Evolutionary conservation across 768 basidiomycete species (phyloP), one percentile per base, ranked within the genome.

Genomic region (Pulveroboletus sp.): DNA sequence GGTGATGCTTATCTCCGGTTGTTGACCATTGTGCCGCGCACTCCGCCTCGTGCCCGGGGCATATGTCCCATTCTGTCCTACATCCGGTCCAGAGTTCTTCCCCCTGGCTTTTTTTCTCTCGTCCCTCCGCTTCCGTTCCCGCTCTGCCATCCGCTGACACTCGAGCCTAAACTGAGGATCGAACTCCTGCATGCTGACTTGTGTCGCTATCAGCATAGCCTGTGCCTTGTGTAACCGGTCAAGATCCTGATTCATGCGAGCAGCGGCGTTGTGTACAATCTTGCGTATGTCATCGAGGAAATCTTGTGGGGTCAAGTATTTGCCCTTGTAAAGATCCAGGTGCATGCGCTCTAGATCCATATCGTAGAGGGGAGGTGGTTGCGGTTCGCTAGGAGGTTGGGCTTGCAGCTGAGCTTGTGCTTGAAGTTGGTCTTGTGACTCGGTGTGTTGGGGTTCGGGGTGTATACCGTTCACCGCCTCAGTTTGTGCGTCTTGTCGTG

Each of bases 281-380:
- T 85, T 87, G 50, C 77, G 76, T 47, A 93, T 76, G 56, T 92
- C 89, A 39, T 84, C 80, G 8, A 97, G 77, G 74, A 99, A 97
- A 47, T 90, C 85, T 48, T 85, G 81, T 0, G 91, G 88, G 0
- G 91, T 92, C 24, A 91, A 80, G 64, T 98, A 99, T 34, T 83
- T 81, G 34, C 83, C 83, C 62, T 81, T 85, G 74, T 90, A 92
- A 19, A 99, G 75, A 46, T 90, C 84, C 20, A 75, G 72, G 58
- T 94, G 89, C 81, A 99, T 92, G 53, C 79, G 82, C 60, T 98
- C 97, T 32, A 98, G 75, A 65, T 97, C 94, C 77, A 97, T 85
- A 60, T 94, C 84, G 62, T 81, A 90, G 16, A 94, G 70, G 8
- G 72, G 73, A 9, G 80, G 81, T 14, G 60, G 38, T 23, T 44